Evolutionary conservation across 441 rosid genomes (phyloP).

Genomic region (Hura crepitans): DNA sequence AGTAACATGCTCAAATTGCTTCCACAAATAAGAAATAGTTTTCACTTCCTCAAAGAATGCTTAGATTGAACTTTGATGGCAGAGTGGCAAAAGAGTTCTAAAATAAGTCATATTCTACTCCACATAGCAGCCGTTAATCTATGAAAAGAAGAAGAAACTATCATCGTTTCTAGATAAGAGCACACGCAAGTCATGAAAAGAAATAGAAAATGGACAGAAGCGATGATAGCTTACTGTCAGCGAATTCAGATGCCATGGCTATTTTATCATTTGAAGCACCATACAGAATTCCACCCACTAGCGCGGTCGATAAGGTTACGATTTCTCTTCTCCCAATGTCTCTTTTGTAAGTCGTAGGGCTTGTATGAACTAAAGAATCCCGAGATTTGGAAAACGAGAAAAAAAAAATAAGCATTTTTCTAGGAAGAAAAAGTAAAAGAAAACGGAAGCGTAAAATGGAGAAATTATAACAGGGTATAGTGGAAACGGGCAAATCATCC

Average conservation of each 20-base stretch:
- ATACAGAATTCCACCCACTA: slow-evolving; percentile 34
- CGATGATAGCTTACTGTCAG: slow-evolving; percentile 57
- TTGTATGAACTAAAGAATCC: slow-evolving; percentile 28
- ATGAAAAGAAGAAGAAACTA: not conserved
- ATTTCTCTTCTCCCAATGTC: slow-evolving; percentile 51
- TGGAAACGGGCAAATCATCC: not conserved
- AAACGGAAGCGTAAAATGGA: not conserved
- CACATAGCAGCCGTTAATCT: no score
- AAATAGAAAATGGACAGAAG: not conserved
- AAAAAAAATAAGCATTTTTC: no score
- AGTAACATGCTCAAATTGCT: not conserved
- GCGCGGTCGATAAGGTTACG: slow-evolving; percentile 43
- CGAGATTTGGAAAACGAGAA: no score
- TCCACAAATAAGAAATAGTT: not conserved
- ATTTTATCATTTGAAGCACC: slow-evolving; percentile 28
- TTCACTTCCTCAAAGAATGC: no score
- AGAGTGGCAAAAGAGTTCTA: no score
- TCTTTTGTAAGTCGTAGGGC: slow-evolving; percentile 12
- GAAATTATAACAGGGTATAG: slow-evolving; percentile 2
- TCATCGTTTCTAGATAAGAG: not conserved
- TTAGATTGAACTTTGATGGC: not conserved
- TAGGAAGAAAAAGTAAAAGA: not conserved
- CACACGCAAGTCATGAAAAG: not conserved
- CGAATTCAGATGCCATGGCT: slow-evolving; percentile 60
- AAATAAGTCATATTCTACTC: no score